phyloP scores from a whole-genome alignment of 257 asterid genomes.

The Capsicum chinense region DNA sequence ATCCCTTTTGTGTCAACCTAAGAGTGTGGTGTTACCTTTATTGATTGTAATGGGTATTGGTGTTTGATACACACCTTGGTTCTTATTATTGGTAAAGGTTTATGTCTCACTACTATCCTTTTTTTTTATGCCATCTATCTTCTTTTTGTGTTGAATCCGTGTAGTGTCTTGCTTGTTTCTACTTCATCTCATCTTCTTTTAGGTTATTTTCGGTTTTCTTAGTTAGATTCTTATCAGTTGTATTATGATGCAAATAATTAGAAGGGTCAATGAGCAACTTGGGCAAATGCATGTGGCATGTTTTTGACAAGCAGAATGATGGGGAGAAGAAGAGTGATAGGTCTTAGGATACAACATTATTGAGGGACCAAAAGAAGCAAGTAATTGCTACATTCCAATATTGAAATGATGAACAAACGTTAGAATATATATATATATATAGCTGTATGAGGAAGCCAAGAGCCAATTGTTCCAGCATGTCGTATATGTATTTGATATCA shows the following conservation, averaged over 20 bases:
- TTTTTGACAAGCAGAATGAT: background rate
- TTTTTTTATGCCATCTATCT: too few species aligned
- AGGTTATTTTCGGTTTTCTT: too few species aligned
- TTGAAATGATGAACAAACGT: constrained; percentile 9
- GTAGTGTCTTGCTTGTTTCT: too few species aligned
- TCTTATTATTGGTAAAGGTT: too few species aligned
- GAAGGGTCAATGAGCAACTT: constrained; percentile 22
- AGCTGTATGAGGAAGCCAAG: constrained; percentile 27
- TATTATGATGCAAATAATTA: background rate
- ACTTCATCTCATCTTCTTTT: too few species aligned
- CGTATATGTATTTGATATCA: background rate
- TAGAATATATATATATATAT: background rate
- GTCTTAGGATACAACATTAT: background rate
- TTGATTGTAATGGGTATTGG: too few species aligned
- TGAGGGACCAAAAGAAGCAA: constrained; percentile 13
- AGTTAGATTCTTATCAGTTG: too few species aligned
- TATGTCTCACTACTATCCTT: too few species aligned
- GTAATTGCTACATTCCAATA: constrained; percentile 19
- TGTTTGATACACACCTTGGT: too few species aligned
- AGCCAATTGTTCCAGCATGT: background rate
- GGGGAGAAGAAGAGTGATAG: constrained; percentile 10
- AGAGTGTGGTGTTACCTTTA: too few species aligned
- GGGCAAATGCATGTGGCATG: constrained; percentile 15
- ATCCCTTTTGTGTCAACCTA: too few species aligned
- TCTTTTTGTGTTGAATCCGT: too few species aligned